phyloP scores from a whole-genome alignment of 2,329 filamentous ascomycete species.

The Alternaria atra region DNA sequence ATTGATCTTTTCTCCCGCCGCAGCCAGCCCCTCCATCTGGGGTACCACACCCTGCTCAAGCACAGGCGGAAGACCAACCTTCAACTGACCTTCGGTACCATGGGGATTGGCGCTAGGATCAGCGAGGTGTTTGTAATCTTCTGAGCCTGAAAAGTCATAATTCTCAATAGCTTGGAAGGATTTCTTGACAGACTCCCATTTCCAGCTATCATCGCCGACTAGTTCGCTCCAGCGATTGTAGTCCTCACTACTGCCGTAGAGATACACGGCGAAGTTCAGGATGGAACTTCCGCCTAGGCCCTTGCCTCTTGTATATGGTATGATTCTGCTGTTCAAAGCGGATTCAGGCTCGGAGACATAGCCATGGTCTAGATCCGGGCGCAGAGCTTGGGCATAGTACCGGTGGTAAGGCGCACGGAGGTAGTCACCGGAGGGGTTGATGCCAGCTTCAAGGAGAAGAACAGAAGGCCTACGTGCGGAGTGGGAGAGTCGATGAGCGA shows the following conservation, averaged over 20 bases:
- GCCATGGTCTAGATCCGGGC: slow-evolving; percentile 61
- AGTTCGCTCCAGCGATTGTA: slow-evolving; percentile 68
- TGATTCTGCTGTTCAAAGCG: slow-evolving; percentile 51
- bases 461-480: slow-evolving; percentile 60
- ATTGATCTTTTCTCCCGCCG: slow-evolving; percentile 63
- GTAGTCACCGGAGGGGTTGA: slow-evolving; percentile 57
- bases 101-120: slow-evolving; percentile 58
- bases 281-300: slow-evolving; percentile 61
- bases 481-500: slow-evolving; percentile 64
- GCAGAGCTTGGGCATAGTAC: slow-evolving; percentile 56
- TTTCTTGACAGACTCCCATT: slow-evolving; percentile 63
- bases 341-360: slow-evolving; percentile 52
- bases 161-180: slow-evolving; percentile 64
- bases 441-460: slow-evolving; percentile 69
- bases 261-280: slow-evolving; percentile 55
- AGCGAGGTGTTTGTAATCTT: slow-evolving; percentile 57
- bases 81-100: slow-evolving; percentile 50
- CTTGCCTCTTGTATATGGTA: slow-evolving; percentile 58
- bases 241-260: slow-evolving; percentile 65
- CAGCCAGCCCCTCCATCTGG: slow-evolving; percentile 64
- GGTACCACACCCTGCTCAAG: slow-evolving; percentile 66
- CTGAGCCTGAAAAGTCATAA: slow-evolving; percentile 54
- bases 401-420: slow-evolving; percentile 61
- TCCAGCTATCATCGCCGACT: slow-evolving; percentile 64
- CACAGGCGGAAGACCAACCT: slow-evolving; percentile 57